Evolutionary conservation across 2,329 filamentous ascomycete species (phyloP).

Genomic region (Cryphonectria carpinicola): DNA sequence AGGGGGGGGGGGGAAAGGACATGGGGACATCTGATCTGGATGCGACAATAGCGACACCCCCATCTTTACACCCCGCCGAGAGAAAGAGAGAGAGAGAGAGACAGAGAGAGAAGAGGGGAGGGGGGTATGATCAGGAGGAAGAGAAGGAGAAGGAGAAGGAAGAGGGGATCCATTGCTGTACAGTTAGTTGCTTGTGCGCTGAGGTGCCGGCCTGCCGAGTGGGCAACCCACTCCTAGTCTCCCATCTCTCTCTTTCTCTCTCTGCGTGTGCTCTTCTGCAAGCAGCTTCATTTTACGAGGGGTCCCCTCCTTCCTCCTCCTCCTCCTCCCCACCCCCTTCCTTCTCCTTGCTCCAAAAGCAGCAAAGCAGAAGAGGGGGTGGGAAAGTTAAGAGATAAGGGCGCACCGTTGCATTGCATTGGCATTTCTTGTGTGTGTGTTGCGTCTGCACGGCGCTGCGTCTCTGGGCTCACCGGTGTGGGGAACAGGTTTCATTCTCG

Average conservation of each 20-base stretch:
- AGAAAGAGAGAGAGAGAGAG: too few species aligned
- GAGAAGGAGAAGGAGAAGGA: neutral
- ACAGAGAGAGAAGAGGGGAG: too few species aligned
- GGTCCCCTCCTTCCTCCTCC: too few species aligned
- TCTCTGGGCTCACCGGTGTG: constrained; percentile 28
- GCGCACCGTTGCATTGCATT: constrained; percentile 22
- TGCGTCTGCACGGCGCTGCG: constrained; percentile 7
- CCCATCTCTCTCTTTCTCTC: too few species aligned
- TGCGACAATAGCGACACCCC: neutral
- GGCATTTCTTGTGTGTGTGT: neutral
- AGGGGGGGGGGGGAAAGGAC: neutral
- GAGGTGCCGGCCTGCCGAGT: neutral
- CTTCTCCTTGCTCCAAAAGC: neutral
- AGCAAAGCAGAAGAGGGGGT: neutral
- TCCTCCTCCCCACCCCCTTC: too few species aligned
- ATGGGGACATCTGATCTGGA: neutral
- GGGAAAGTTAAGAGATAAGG: constrained; percentile 18
- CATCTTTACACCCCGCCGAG: neutral
- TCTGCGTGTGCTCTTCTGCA: neutral
- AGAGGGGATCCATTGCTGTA: neutral
- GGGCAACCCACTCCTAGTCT: neutral
- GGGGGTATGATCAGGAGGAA: too few species aligned
- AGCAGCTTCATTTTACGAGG: neutral
- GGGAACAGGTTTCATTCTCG: constrained; percentile 26
- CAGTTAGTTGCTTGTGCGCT: neutral